Evolutionary conservation across 108 stramenopile species (phyloP).

Genomic region (Nitzschia sp.): DNA sequence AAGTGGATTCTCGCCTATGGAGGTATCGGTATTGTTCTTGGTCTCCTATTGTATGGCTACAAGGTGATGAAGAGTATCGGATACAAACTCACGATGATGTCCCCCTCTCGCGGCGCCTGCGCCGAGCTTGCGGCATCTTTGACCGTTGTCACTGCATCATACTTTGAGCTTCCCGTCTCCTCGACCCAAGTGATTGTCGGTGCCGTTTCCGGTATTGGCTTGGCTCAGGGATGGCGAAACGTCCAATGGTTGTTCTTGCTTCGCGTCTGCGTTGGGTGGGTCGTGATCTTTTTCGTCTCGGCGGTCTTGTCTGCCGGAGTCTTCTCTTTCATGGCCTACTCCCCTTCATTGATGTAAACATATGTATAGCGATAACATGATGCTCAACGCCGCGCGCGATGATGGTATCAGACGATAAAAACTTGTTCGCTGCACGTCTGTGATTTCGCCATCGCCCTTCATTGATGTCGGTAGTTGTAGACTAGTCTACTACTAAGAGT

Average conservation of each 20-base stretch:
- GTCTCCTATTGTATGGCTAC: slow-evolving; percentile 57
- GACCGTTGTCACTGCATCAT: slow-evolving; percentile 59
- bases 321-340: slow-evolving; percentile 12
- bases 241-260: slow-evolving; percentile 46
- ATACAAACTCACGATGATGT: slow-evolving; percentile 41
- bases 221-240: slow-evolving; percentile 40
- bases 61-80: slow-evolving; percentile 46
- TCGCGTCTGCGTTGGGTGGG: slow-evolving; percentile 48
- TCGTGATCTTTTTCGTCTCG: slow-evolving; percentile 41
- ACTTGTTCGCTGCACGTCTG: no score
- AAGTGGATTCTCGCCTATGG: slow-evolving; percentile 65
- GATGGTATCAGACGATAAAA: no score
- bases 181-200: slow-evolving; percentile 77
- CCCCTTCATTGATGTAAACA: no score
- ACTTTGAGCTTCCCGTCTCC: slow-evolving; percentile 60
- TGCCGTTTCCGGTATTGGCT: slow-evolving; percentile 55
- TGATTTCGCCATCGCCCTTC: no score
- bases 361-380: no score
- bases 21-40: slow-evolving; percentile 58
- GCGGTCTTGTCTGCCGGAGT: slow-evolving; percentile 41
- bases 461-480: no score
- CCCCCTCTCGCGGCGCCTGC: slow-evolving; percentile 58
- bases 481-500: no score
- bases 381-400: no score
- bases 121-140: slow-evolving; percentile 65